Evolutionary conservation across 805 yeast genomes (phyloP), one percentile per base, ranked within the genome.

Genomic region (Metschnikowia noctiluminum): DNA sequence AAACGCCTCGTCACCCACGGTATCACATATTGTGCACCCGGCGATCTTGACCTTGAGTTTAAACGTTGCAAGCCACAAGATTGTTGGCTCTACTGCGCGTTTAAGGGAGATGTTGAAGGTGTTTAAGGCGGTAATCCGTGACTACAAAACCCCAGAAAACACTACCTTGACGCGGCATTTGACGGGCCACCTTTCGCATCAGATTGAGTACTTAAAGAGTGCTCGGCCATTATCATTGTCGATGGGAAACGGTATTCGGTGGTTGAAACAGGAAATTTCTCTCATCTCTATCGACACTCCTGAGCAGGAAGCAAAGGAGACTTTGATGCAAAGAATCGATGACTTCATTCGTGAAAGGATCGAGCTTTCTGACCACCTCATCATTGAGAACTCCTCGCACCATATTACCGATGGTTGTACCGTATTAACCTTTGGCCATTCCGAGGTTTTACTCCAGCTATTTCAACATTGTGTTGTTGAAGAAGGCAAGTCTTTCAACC

Each of bases 181-280:
- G 60, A 89, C 97, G 0, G 83, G 85, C 31, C 92, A 90, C 65
- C 74, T 94, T 50, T 84, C 96, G 10, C 89, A 87, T 62, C 99
- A 94, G 69, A 94, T 94, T 55, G 99, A 92, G 64, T 89, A 87
- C 57, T 73, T 94, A 58, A 92, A 89, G 60, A 82, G 89, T 9
- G 91, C 97, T 3, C 81, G 99, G 54, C 97, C 98, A 0, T 75
- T 94, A 42, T 83, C 94, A 48, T 87, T 91, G 2, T 80, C 96
- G 0, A 94, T 94, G 99, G 99, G 99, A 46, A 94, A 91, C 70
- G 92, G 97, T 2, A 94, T 94, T 56, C 81, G 99, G 60, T 91
- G 97, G 97, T 77, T 94, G 54, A 94, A 94, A 62, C 98, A 92
- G 71, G 92, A 88, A 64, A 92, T 94, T 47, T 82, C 97, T 0